These are phyloP conservation scores for Aristolochia fimbriata DNA, from an alignment of 164 flowering plant species.

Conservation along the genomic window DNA sequence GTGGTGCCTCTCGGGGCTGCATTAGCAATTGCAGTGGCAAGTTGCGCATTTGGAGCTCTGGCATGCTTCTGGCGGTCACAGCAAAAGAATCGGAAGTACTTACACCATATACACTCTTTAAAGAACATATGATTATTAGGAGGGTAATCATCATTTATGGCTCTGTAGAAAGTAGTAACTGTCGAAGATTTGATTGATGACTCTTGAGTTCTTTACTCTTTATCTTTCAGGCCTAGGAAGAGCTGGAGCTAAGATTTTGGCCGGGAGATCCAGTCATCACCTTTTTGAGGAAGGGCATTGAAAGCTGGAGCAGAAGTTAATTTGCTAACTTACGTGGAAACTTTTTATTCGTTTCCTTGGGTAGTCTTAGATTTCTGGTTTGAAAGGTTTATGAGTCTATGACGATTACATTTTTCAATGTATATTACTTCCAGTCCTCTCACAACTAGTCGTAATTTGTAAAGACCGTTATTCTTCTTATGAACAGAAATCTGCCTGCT, in stretches of 20 bases:
- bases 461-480: too few relatives aligned
- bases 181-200: not conserved
- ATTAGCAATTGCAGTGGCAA: conserved; percentile 78
- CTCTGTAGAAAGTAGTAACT: not conserved
- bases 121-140: conserved; percentile 68
- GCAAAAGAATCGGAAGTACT: conserved; percentile 98
- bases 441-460: too few relatives aligned
- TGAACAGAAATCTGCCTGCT: too few relatives aligned
- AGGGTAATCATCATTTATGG: conserved; percentile 26
- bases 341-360: too few relatives aligned
- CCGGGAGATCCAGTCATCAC: not conserved
- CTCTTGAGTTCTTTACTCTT: conserved; percentile 6
- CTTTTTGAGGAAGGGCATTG: not conserved
- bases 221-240: conserved; percentile 54
- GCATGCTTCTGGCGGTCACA: conserved; percentile 93
- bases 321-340: too few relatives aligned
- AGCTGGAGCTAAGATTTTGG: conserved; percentile 29
- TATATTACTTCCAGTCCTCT: too few relatives aligned
- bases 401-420: too few relatives aligned
- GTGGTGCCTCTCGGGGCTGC: conserved; percentile 91
- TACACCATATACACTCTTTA: conserved; percentile 70
- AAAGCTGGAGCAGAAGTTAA: not conserved
- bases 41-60: conserved; percentile 92
- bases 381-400: too few relatives aligned
- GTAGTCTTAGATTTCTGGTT: too few relatives aligned